Base-by-base conservation (phyloP, 2,329 filamentous ascomycete species). In the Calonectria henricotiae region DNA sequence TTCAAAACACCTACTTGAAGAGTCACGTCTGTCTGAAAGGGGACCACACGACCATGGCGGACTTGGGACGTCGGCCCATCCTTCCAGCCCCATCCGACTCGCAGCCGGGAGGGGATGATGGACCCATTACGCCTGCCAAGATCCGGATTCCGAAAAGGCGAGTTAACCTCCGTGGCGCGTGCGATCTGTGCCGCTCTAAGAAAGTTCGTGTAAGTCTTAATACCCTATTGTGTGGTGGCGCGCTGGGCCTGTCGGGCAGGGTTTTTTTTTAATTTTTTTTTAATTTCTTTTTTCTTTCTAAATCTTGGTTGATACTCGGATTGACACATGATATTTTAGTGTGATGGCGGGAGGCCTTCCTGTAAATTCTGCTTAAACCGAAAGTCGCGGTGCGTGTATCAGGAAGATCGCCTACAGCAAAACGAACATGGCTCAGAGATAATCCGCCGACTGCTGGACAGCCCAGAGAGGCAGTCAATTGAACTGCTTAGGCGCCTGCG, bases 201-300 rank as follows among this genome's bases (percentile, higher is more conserved):
- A 61, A 61, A 32, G 55, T 61, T 20, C 55, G 55, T 17, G 55
- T 61, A 44, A 27, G 55, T 61, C 43, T 12, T 30, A 11, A 2
- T n/a, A 6, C 35, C 23, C 37, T 60, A 32, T 4, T 35, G 11
- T 27, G 3, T 43, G 30, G 12, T 20, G 12, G 4, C 46, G 5
- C 6, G 5, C 20, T 3, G 3, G 32, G 20, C 49, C 30, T 7
- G 2, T 5, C 13, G 15, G 13, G 25, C 20, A 25, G 17, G 20
- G 20, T 20, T 20, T 20, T 20, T 20, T 20, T 20, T 20, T 20
- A 1, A 1, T 20, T 20, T 1, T 20, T 20, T 20, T 20, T 20
- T 20, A n/a, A n/a, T n/a, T n/a, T n/a, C n/a, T n/a, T n/a, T n/a
- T n/a, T n/a, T n/a, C n/a, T n/a, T n/a, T n/a, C n/a, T n/a, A n/a